Evolutionary conservation across 129 eudicot genomes (phyloP), one percentile per base, ranked within the genome.

Genomic region (Helianthus annuus): DNA sequence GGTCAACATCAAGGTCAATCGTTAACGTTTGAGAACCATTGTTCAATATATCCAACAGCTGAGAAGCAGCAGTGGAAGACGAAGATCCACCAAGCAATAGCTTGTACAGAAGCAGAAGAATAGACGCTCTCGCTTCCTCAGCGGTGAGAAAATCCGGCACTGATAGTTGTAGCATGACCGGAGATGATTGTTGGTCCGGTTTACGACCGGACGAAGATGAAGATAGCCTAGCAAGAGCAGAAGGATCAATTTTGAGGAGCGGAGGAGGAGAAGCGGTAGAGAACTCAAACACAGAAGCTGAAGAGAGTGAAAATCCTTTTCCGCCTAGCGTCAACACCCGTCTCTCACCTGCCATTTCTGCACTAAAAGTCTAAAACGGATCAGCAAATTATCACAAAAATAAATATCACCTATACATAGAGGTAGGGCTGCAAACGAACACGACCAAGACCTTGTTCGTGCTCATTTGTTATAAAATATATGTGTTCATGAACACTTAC

Each of bases 271-370:
- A 65, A 29, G 75, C 53, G 4, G 64, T 80, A n/a, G 97, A 82
- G 22, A 83, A 80, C 0, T 78, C 75, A 63, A 76, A 88, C 1
- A 89, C 85, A 14, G 90, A 49, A 66, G 78, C 16, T 2, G 91
- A 48, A 66, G 91, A 63, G 32, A 88, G 85, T 9, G 94, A 67
- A 2, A 85, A 80, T n/a, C 89, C 97, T 77, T 84, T 88, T 59
- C 88, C 85, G 6, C 97, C 96, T 55, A 91, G 53, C 2, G 82
- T 79, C 61, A 85, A 46, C 68, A 68, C 46, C 24, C 83, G 64
- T 45, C 72, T 69, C 79, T 58, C 81, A 15, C 74, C 69, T 68
- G 75, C 75, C 80, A 76, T 76, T 48, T 48, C 80, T 76, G 75
- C 75, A 68, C 15, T n/a, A 32, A 32, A 66, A 29, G 34, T 29